Conservation (phyloP, 1,284 basidiomycete species). For the Neolentinus lepideus region DNA sequence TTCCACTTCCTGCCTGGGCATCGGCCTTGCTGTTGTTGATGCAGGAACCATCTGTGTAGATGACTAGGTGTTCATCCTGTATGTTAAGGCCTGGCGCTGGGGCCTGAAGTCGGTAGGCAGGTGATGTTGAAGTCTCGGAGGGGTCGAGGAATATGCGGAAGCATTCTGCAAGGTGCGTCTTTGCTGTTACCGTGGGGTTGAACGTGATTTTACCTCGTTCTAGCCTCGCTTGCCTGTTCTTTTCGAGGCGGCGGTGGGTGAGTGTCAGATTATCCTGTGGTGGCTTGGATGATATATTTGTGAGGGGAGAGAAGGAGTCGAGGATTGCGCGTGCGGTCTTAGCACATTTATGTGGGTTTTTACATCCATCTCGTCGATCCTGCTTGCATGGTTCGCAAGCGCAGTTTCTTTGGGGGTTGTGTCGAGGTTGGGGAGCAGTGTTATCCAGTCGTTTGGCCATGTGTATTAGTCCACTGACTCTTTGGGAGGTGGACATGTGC, state of each 20-base stretch:
- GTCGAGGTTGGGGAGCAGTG: not conserved
- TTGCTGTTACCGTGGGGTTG: not conserved
- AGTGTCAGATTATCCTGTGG: not conserved
- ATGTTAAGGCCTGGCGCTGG: not conserved
- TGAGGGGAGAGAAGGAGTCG: not conserved
- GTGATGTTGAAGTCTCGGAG: not conserved
- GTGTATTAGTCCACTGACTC: too few relatives aligned
- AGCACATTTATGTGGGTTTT: conserved; percentile 5
- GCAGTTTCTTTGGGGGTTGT: not conserved
- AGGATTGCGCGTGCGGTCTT: conserved; percentile 3
- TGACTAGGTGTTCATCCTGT: conserved; percentile 9
- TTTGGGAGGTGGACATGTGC: not conserved
- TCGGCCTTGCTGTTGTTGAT: conserved; percentile 11
- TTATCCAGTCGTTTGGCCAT: conserved; percentile 8
- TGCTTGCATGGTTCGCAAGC: not conserved
- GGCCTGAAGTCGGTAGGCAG: not conserved
- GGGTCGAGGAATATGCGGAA: conserved; percentile 2
- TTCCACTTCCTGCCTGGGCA: conserved; percentile 16
- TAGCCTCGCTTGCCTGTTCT: not conserved
- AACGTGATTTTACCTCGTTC: not conserved
- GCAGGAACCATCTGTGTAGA: conserved; percentile 22
- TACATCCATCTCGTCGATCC: not conserved
- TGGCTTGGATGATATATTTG: conserved; percentile 2
- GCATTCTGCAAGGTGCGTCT: not conserved
- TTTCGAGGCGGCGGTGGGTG: not conserved